phyloP scores from a whole-genome alignment of 495 filamentous ascomycete species.

The Annulohypoxylon stygium region DNA sequence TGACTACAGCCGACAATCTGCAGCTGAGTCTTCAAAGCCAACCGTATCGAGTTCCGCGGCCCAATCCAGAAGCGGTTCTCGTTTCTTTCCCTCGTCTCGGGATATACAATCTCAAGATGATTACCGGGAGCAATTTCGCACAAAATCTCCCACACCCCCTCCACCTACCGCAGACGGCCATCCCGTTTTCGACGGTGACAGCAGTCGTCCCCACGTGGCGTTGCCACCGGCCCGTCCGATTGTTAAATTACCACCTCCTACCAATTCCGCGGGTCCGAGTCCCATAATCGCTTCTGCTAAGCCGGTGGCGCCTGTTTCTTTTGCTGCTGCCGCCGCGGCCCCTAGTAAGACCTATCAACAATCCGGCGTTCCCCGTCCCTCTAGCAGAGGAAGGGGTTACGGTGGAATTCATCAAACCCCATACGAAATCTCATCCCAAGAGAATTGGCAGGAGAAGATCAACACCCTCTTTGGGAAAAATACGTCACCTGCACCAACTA shows the following conservation, averaged over 20 bases:
- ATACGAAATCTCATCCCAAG: slow-evolving; percentile 49
- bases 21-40: slow-evolving; percentile 54
- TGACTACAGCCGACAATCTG: slow-evolving; percentile 56
- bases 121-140: slow-evolving; percentile 43
- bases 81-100: slow-evolving; percentile 74
- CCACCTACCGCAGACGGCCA: slow-evolving; percentile 79
- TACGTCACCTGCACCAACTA: slow-evolving; percentile 63
- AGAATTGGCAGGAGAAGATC: slow-evolving; percentile 79
- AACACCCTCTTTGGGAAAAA: slow-evolving; percentile 78
- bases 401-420: slow-evolving; percentile 46
- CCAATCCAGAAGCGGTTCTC: slow-evolving; percentile 62
- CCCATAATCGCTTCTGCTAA: slow-evolving; percentile 56
- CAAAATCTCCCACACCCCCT: slow-evolving; percentile 74
- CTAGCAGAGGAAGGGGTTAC: slow-evolving; percentile 43
- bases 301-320: slow-evolving; percentile 61
- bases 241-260: slow-evolving; percentile 76
- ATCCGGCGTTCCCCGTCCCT: slow-evolving; percentile 31
- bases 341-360: slow-evolving; percentile 18
- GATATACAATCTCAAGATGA: slow-evolving; percentile 19
- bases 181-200: slow-evolving; percentile 77
- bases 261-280: slow-evolving; percentile 50
- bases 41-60: slow-evolving; percentile 50
- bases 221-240: slow-evolving; percentile 76
- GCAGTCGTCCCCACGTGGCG: slow-evolving; percentile 73
- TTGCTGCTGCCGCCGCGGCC: slow-evolving; percentile 59